phyloP scores from a whole-genome alignment of 2,329 filamentous ascomycete genomes.

The Fusarium multiceps region DNA sequence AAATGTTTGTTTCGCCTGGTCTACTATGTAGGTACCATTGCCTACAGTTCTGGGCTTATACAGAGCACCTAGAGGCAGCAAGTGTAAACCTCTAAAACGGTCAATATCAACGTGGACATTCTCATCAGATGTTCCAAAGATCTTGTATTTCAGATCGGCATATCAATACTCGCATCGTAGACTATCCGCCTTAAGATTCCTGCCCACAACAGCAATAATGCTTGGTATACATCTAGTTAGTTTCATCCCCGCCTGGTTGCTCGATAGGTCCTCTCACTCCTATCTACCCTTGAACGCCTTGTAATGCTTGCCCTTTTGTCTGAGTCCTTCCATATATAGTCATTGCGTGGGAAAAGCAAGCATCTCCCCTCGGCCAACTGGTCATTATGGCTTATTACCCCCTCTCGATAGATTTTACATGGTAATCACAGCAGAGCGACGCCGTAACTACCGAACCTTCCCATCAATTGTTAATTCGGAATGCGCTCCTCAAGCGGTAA shows the following conservation, averaged over 20 bases:
- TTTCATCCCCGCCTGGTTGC: slow-evolving; percentile 5
- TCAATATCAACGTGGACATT: not conserved
- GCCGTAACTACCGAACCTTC: not conserved
- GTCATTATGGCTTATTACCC: slow-evolving; percentile 24
- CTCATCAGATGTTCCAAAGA: not conserved
- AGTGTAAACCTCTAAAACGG: not conserved
- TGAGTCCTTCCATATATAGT: slow-evolving; percentile 6
- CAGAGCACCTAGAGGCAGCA: not conserved
- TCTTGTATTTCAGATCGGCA: not conserved
- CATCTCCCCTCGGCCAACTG: not conserved
- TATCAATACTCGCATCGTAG: not conserved
- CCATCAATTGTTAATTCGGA: not conserved
- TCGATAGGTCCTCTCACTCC: not conserved
- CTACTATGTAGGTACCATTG: not conserved
- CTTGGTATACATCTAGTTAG: not conserved
- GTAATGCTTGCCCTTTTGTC: slow-evolving; percentile 20
- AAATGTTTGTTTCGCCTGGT: not conserved
- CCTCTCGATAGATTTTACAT: not conserved
- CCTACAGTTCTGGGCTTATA: not conserved
- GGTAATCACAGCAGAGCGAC: not conserved
- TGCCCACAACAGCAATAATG: not conserved
- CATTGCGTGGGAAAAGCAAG: slow-evolving; percentile 6
- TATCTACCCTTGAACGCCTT: slow-evolving; percentile 32
- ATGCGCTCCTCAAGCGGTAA: slow-evolving; percentile 46
- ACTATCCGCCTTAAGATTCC: slow-evolving; percentile 22